A percentile compares a stretch with the other conserved stretches of the same genome.
These are phyloP conservation scores for Agaricus bisporus DNA, from an alignment of 768 basidiomycete genomes.

Conservation along the genomic window DNA sequence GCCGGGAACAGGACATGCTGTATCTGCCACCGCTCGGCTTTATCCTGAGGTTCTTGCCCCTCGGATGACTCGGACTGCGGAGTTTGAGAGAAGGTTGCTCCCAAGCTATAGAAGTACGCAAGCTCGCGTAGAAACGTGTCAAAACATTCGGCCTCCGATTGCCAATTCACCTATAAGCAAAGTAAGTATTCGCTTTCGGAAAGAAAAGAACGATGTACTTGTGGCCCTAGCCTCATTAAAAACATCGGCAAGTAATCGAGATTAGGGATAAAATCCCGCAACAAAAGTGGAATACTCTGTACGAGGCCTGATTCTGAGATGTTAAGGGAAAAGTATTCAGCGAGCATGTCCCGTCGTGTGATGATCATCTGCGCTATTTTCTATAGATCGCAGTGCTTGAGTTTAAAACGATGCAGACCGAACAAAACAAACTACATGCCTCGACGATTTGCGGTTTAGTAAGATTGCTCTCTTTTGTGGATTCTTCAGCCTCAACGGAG, in stretches of 20 bases:
- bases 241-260: conserved; percentile 86
- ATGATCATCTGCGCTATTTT: conserved; percentile 58
- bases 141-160: conserved; percentile 80
- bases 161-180: conserved; percentile 75
- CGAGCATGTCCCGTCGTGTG: conserved; percentile 71
- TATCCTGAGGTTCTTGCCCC: conserved; percentile 34
- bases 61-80: conserved; percentile 14
- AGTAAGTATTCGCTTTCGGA: background rate
- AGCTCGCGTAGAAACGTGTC: conserved; percentile 80
- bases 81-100: conserved; percentile 40
- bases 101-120: conserved; percentile 74
- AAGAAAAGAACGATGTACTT: conserved; percentile 39
- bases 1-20: conserved; percentile 89
- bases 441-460: conserved; percentile 62
- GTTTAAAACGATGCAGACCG: background rate
- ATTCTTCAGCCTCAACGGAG: conserved; percentile 67
- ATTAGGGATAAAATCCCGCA: conserved; percentile 87
- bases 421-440: conserved; percentile 30
- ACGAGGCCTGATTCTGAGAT: conserved; percentile 65
- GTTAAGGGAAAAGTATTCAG: conserved; percentile 82
- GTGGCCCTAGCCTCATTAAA: conserved; percentile 88
- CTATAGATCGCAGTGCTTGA: conserved; percentile 27
- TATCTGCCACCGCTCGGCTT: conserved; percentile 74
- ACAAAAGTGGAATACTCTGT: conserved; percentile 74
- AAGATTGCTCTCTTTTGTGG: conserved; percentile 48